Evolutionary conservation across 2,329 filamentous ascomycete genomes (phyloP).

Genomic region (Daldinia sp.): DNA sequence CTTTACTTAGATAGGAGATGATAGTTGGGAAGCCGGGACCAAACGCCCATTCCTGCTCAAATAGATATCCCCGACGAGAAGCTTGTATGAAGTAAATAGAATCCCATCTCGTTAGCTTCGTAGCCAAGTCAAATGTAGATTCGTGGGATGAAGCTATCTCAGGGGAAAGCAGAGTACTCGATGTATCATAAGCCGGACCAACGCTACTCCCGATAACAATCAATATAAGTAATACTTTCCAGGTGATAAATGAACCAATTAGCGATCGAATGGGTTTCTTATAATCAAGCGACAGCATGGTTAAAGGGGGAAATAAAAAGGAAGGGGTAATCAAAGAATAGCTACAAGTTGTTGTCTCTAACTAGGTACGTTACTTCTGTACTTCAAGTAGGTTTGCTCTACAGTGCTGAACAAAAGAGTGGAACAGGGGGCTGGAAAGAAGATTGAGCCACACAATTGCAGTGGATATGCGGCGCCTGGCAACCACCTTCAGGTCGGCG

Average conservation of each 20-base stretch:
- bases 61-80: conserved; percentile 70
- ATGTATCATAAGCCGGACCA: conserved; percentile 80
- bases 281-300: conserved; percentile 36
- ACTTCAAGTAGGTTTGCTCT: not conserved
- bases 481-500: not conserved
- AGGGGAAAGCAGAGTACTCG: conserved; percentile 64
- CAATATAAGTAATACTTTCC: conserved; percentile 73
- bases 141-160: conserved; percentile 47
- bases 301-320: conserved; percentile 2
- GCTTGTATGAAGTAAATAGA: conserved; percentile 76
- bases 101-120: conserved; percentile 79
- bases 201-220: conserved; percentile 62
- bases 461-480: not conserved
- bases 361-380: no score
- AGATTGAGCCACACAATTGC: not conserved
- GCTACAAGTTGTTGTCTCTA: not conserved
- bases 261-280: conserved; percentile 41
- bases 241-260: conserved; percentile 61
- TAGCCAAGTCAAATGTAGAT: conserved; percentile 52
- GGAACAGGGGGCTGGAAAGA: not conserved
- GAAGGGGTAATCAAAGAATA: no score
- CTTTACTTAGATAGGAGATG: conserved; percentile 50
- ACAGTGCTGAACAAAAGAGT: not conserved
- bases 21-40: conserved; percentile 59
- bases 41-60: conserved; percentile 90